Conservation (phyloP, 805 yeast genomes). For the Lipomyces chichibuensis region DNA sequence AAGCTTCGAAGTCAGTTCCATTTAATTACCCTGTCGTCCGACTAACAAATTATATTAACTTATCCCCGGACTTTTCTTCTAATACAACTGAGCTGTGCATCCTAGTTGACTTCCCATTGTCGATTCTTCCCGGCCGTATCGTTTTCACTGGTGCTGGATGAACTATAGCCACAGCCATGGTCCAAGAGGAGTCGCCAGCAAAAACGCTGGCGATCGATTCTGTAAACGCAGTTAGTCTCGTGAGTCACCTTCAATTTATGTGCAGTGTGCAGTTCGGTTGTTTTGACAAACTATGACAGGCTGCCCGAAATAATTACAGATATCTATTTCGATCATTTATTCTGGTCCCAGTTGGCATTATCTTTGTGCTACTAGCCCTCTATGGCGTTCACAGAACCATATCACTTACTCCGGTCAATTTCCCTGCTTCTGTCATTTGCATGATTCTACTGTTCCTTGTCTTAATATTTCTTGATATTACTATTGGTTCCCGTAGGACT, state of each 20-base stretch:
- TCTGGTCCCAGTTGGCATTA: constrained; percentile 54
- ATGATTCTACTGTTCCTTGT: constrained; percentile 62
- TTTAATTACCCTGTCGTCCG: too few species aligned
- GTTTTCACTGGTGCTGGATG: not conserved
- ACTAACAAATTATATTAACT: too few species aligned
- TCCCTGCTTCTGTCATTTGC: constrained; percentile 73
- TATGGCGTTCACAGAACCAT: constrained; percentile 60
- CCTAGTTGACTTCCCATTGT: too few species aligned
- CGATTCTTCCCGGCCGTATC: not conserved
- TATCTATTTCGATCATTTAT: constrained; percentile 50
- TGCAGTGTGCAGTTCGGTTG: constrained; percentile 34
- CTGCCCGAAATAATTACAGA: constrained; percentile 15
- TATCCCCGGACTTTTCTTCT: too few species aligned
- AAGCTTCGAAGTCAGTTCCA: too few species aligned
- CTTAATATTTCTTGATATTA: constrained; percentile 48
- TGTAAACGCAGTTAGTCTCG: constrained; percentile 43
- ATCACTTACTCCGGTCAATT: constrained; percentile 52
- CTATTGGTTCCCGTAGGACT: constrained; percentile 45
- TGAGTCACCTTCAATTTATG: constrained; percentile 34
- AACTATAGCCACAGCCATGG: constrained; percentile 6
- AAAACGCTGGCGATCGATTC: constrained; percentile 38
- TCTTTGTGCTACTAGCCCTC: constrained; percentile 51
- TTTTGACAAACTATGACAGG: constrained; percentile 4
- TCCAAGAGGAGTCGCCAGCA: constrained; percentile 1
- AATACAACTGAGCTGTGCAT: too few species aligned